These are phyloP conservation scores for Azolla pinnata DNA, from an alignment of 75 land plant species.

Conservation along the genomic window DNA sequence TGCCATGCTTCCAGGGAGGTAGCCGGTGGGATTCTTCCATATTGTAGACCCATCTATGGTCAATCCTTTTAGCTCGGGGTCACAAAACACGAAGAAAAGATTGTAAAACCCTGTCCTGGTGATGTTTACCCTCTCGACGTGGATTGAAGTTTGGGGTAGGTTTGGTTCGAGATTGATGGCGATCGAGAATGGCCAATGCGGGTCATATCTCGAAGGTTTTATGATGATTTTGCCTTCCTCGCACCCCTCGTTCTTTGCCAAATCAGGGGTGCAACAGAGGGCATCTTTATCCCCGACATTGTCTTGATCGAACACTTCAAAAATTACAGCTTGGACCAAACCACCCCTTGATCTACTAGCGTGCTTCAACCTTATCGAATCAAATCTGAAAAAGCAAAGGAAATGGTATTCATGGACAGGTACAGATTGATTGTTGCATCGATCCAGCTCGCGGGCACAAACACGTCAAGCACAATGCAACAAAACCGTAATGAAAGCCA, in stretches of 20 bases:
- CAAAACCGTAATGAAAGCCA: too few relatives aligned
- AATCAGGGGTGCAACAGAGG: conserved; percentile 31
- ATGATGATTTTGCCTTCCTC: conserved; percentile 31
- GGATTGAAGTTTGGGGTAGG: conserved; percentile 10
- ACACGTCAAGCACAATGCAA: too few relatives aligned
- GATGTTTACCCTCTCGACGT: conserved; percentile 15
- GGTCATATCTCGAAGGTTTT: conserved; percentile 17
- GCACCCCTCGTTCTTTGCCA: conserved; percentile 21
- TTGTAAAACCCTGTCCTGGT: conserved; percentile 35
- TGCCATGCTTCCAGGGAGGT: conserved; percentile 45
- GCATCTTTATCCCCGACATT: conserved; percentile 33
- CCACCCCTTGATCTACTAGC: conserved; percentile 25
- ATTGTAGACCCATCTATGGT: conserved; percentile 27
- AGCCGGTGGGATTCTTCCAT: conserved; percentile 41
- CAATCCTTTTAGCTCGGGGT: conserved; percentile 26
- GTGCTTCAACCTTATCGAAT: conserved; percentile 37
- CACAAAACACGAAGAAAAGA: conserved; percentile 41
- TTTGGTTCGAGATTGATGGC: conserved; percentile 16
- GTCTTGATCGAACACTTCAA: conserved; percentile 35
- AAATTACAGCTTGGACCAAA: conserved; percentile 34
- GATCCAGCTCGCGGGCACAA: too few relatives aligned
- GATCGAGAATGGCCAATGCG: conserved; percentile 23
- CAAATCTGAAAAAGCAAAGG: conserved; percentile 38
- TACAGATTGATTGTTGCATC: too few relatives aligned
- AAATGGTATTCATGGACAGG: too few relatives aligned